Base-by-base conservation (phyloP, 1,139 yeast genomes). In the Hemisphaericaspora xylanilytica region DNA sequence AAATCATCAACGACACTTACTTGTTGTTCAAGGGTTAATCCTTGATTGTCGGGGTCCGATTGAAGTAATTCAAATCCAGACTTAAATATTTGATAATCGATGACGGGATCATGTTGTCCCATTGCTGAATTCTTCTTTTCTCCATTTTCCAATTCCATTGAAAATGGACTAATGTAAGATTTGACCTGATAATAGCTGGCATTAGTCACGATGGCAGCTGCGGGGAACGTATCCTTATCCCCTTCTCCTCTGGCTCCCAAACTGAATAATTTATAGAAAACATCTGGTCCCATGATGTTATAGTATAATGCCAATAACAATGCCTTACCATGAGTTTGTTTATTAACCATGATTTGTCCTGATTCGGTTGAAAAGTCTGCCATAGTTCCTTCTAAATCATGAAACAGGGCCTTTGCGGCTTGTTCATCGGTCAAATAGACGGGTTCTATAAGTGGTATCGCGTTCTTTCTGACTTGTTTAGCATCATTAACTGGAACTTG, bases 161-260 rank as follows among this genome's bases (percentile, higher is more conserved):
- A 69, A 27, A 55, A 40, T 1, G 70, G 58, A 26, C 44, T 46
- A 15, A 66, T 59, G 38, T 46, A 55, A 2, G 67, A 56, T 34
- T 50, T 71, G 8, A 79, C 75, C 50, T 78, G 84, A 51, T 79
- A 79, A 37, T 62, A 76, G 2, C 61, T 59, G 41, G 73, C 65
- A 2, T 61, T 59, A n/a, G 70, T 63, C 12, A 64, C 72, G 35
- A 60, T 55, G 1, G 82, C 81, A 2, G 81, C 84, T 1, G 81
- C 73, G 17, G 67, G 62, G 49, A 78, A 79, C 0, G 85, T 80
- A 44, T 80, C 85, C 49, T 79, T 80, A 47, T 80, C 85, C 36
- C 85, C 85, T 56, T 78, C 84, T 28, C 85, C 85, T 39, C 63
- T 69, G 14, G 70, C 75, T 5, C 85, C 85, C 50, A 77, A 77